Evolutionary conservation across 2,329 filamentous ascomycete genomes (phyloP), one percentile per base, ranked within the genome.

Genomic region (Madurella fahalii): DNA sequence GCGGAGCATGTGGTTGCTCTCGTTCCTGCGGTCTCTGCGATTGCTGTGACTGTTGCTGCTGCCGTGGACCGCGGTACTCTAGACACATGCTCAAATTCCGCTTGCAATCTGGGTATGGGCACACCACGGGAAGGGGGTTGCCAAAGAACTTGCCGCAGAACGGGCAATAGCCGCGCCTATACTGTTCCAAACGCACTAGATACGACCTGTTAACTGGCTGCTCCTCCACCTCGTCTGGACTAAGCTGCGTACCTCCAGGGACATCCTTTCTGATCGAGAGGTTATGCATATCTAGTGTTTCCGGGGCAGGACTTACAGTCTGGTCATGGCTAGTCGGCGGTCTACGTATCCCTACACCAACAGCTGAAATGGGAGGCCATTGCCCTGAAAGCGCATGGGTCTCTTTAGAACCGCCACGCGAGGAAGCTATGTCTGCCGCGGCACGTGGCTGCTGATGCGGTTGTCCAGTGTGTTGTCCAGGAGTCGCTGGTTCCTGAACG

Each of bases 171-270:
- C 54, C 54, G 31, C 43, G 43, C 3, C 20, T 42, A 42, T 47
- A 57, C 4, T 47, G n/a, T 9, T 57, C 47, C 41, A 50, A 53
- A 18, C 54, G 50, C n/a, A 50, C 50, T 50, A 47, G 40, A 34
- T 50, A 34, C 25, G 45, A 34, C 41, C 20, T 47, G 47, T 57
- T 43, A 45, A 48, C 43, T 5, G n/a, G 9, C 9, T 30, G 2
- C 30, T 52, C 34, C 1, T 30, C 40, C 2, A 45, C 31, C 16
- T 50, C 20, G 40, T 20, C 3, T 37, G 12, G 25, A 15, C 34
- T 9, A 16, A 11, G 7, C 9, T 45, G 13, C 48, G 30, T 43
- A 54, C 51, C 40, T 34, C 20, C 34, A n/a, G 40, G 39, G 12
- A 31, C 40, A 13, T 25, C 31, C 9, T 16, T 13, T n/a, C n/a